phyloP scores from a whole-genome alignment of 305 asterid genomes.

The Solanum aculeatissimum region DNA sequence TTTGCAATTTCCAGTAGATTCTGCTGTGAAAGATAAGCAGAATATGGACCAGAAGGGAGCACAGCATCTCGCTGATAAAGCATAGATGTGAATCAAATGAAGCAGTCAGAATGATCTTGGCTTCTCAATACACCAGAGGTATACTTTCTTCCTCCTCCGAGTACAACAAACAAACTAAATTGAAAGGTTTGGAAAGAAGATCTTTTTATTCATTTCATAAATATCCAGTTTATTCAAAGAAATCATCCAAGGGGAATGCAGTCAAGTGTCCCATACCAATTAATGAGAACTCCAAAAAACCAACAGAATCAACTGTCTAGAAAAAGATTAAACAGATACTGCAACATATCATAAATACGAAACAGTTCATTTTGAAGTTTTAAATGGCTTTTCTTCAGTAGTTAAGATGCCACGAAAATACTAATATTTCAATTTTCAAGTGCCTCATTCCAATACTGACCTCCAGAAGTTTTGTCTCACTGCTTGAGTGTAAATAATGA shows the following conservation, averaged over 20 bases:
- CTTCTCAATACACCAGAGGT: background rate
- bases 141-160: background rate
- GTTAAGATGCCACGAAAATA: background rate
- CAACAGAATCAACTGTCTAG: background rate
- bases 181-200: background rate
- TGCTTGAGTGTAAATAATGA: conserved; percentile 36
- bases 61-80: background rate
- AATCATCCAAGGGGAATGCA: background rate
- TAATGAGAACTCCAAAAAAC: background rate
- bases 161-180: background rate
- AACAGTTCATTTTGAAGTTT: background rate
- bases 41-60: background rate
- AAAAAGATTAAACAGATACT: background rate
- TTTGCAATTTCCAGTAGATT: background rate
- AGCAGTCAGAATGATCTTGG: background rate
- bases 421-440: background rate
- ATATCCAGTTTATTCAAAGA: background rate
- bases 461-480: conserved; percentile 31
- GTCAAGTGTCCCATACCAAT: background rate
- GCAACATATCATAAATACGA: background rate
- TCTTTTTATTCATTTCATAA: background rate
- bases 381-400: background rate
- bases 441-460: conserved; percentile 1
- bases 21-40: background rate
- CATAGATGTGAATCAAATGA: background rate